These are phyloP conservation scores for Auricularia sp. DNA, from an alignment of 768 basidiomycete species.

Conservation along the genomic window DNA sequence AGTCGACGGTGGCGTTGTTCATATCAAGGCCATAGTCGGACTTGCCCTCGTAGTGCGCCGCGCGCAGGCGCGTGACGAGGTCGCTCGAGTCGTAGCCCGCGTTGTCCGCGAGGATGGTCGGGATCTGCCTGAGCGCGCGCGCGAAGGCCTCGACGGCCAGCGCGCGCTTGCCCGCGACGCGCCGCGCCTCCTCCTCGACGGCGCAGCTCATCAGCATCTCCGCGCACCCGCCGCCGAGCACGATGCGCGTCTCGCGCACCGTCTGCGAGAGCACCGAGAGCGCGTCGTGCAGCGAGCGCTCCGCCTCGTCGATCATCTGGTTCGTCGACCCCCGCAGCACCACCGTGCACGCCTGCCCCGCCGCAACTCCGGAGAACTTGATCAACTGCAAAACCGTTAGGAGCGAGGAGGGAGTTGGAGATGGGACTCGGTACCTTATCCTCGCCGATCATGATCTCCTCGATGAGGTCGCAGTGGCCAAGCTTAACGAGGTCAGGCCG, in stretches of 20 bases:
- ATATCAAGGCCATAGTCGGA: slow-evolving; percentile 86
- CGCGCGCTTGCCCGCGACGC: slow-evolving; percentile 88
- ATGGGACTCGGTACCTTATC: slow-evolving; percentile 60
- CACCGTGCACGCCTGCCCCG: slow-evolving; percentile 95
- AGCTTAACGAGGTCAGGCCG: slow-evolving; percentile 86
- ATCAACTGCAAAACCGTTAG: slow-evolving; percentile 54
- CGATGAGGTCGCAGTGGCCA: slow-evolving; percentile 87
- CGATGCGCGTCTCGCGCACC: slow-evolving; percentile 89
- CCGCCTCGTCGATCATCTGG: slow-evolving; percentile 99
- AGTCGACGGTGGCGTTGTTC: slow-evolving; percentile 73
- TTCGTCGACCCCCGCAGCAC: slow-evolving; percentile 94
- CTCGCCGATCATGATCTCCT: slow-evolving; percentile 99
- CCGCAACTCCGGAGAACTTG: slow-evolving; percentile 98
- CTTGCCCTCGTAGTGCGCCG: slow-evolving; percentile 88
- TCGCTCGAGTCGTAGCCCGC: slow-evolving; percentile 98
- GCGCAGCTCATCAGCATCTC: slow-evolving; percentile 98
- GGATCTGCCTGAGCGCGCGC: slow-evolving; percentile 84
- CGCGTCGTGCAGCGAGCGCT: slow-evolving; percentile 94
- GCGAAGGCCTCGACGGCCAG: slow-evolving; percentile 90
- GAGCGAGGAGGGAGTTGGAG: background rate
- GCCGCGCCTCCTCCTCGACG: slow-evolving; percentile 78
- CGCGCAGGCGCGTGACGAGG: slow-evolving; percentile 77
- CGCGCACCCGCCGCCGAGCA: slow-evolving; percentile 92
- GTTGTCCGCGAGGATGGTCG: slow-evolving; percentile 93
- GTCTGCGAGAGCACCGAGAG: slow-evolving; percentile 96